Percentiles rank a stretch among this genome's conserved stretches.
Conservation (phyloP, 192 early-diverging fungal genomes). For the Backusella liffmaniae region DNA sequence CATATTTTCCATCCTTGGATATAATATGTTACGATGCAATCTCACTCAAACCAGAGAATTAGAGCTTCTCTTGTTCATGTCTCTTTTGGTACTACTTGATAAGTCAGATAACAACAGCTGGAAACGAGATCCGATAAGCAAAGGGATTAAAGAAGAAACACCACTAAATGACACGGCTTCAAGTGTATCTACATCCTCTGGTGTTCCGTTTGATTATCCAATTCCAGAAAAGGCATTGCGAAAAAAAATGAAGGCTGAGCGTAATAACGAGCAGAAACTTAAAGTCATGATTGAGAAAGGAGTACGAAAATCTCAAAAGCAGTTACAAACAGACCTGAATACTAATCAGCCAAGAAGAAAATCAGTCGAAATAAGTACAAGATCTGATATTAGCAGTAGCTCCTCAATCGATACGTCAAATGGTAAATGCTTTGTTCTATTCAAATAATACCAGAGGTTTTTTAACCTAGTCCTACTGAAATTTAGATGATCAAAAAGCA, state of each 20-base stretch:
- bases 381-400: background rate
- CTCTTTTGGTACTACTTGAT: slow-evolving; percentile 19
- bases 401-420: background rate
- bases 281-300: slow-evolving; percentile 17
- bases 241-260: background rate
- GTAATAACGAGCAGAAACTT: slow-evolving; percentile 2
- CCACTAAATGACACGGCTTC: background rate
- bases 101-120: slow-evolving; percentile 14
- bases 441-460: background rate
- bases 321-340: background rate
- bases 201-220: background rate
- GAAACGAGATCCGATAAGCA: slow-evolving; percentile 8
- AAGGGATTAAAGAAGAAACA: background rate
- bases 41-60: slow-evolving; percentile 13
- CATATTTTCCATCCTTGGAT: slow-evolving; percentile 18
- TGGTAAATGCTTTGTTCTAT: background rate
- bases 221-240: background rate
- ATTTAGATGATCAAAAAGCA: background rate
- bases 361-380: background rate
- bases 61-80: slow-evolving; percentile 14
- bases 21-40: slow-evolving; percentile 14
- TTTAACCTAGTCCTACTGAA: background rate
- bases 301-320: slow-evolving; percentile 8
- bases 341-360: background rate
- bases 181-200: too few species aligned